A percentile compares a stretch with the other conserved stretches of the same genome.
phyloP scores from a whole-genome alignment of 352 stramenopile species.

The Saprolegnia diclina region DNA sequence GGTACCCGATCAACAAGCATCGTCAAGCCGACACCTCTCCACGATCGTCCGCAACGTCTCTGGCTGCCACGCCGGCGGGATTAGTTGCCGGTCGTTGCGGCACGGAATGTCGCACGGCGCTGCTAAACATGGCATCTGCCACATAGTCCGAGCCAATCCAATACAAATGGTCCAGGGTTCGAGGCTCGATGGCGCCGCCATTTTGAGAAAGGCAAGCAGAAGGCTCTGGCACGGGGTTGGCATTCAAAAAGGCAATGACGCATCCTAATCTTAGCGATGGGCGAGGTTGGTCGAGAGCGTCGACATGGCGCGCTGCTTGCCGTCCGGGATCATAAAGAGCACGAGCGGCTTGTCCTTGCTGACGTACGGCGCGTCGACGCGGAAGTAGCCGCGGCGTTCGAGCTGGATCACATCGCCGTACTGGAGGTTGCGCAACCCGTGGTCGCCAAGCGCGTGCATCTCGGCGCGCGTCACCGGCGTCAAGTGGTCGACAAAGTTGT shows the following conservation, averaged over 20 bases:
- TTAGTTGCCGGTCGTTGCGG: not conserved
- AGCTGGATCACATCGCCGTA: conserved; percentile 96
- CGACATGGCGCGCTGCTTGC: conserved; percentile 90
- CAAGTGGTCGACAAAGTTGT: conserved; percentile 97
- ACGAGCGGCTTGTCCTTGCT: conserved; percentile 87
- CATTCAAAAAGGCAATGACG: not conserved
- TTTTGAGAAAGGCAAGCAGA: too few species aligned
- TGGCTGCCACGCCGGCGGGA: not conserved
- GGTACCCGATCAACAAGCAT: too few species aligned
- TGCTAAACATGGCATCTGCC: not conserved
- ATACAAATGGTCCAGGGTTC: not conserved
- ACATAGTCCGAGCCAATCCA: not conserved
- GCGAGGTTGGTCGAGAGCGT: conserved; percentile 82
- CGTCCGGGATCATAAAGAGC: conserved; percentile 99
- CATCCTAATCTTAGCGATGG: conserved; percentile 46
- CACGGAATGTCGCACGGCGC: not conserved
- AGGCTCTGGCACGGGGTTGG: too few species aligned
- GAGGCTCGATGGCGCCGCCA: too few species aligned
- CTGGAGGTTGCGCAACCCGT: conserved; percentile 92
- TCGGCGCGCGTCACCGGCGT: conserved; percentile 94
- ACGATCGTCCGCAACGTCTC: not conserved
- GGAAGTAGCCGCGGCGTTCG: conserved; percentile 97
- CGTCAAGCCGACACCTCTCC: too few species aligned
- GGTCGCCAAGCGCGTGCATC: conserved; percentile 91
- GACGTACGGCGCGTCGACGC: conserved; percentile 80